These are phyloP conservation scores for Castanea mollissima DNA, from an alignment of 306 rosid species.

Conservation along the genomic window DNA sequence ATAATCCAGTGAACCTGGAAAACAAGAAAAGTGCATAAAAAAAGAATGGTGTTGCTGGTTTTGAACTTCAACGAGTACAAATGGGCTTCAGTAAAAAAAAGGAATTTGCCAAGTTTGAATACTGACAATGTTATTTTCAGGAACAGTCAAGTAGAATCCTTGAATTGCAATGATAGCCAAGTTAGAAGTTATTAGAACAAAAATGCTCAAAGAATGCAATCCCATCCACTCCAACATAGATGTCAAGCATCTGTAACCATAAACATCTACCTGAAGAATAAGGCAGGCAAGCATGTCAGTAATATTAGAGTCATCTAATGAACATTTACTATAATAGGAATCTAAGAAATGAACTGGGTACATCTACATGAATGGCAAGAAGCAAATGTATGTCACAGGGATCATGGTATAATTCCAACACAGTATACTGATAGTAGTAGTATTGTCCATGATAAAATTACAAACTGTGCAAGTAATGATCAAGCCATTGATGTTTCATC, in stretches of 20 bases:
- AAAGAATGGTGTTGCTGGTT: neutral
- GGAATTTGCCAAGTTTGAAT: neutral
- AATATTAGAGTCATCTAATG: neutral
- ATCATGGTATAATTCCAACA: neutral
- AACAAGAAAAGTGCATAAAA: constrained; percentile 12
- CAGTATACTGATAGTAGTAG: neutral
- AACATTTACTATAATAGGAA: neutral
- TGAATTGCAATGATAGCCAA: constrained; percentile 60
- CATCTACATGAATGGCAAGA: neutral
- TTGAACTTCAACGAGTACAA: neutral
- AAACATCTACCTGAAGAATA: constrained; percentile 67
- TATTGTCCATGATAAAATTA: neutral
- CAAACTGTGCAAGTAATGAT: neutral
- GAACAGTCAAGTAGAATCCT: constrained; percentile 67
- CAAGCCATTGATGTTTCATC: neutral
- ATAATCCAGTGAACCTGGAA: constrained; percentile 75
- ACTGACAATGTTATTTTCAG: constrained; percentile 75
- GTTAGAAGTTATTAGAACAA: constrained; percentile 71
- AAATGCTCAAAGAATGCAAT: constrained; percentile 71
- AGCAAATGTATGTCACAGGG: neutral
- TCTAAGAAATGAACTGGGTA: neutral
- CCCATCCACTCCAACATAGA: constrained; percentile 85
- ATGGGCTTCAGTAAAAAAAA: neutral
- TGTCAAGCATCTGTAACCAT: constrained; percentile 54
- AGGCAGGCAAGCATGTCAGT: constrained; percentile 8